Base-by-base conservation (phyloP, 2,329 filamentous ascomycete species). In the Salinomyces thailandicus region DNA sequence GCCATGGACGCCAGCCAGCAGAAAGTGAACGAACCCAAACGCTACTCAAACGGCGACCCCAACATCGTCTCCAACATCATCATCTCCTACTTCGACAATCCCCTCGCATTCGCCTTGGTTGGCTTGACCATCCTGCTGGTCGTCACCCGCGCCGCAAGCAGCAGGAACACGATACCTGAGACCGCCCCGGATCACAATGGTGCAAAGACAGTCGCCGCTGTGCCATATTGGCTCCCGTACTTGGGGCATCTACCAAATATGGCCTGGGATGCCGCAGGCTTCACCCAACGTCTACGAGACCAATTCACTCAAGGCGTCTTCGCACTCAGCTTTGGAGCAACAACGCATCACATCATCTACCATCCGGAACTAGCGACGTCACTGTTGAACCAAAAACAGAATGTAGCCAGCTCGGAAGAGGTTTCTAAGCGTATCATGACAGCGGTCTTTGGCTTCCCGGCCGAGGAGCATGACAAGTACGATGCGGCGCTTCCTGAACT, bases 201-300 rank as follows among this genome's bases (percentile, higher is more conserved):
- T 33, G 37, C 45, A 14, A 42, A 46, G 22, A 47, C 42, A 17
- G 39, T 47, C 5, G 46, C 49, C 45, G 57, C 56, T 36, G 63
- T 72, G 41, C 68, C 67, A 18, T 79, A 79, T 54, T 79, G 72
- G 70, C 53, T 79, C 5, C 75, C 75, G 2, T 62, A 69, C 35
- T 22, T 78, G 6, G 71, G 73, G 26, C 72, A 79, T 59, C 61
- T 67, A 5, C 47, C 69, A 14, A 69, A 75, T 45, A 59, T 66
- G 45, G 54, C 64, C 14, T 61, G 66, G 48, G 52, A 66, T 27
- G 62, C 64, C 33, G 57, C 67, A 27, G 47, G 49, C 8, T 67
- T 71, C 45, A 50, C 72, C 41, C 55, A 56, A 26, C 57, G 55
- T 34, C 52, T 67, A 11, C 42, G 52, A 56, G 60, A 57, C 33